Base-by-base conservation (phyloP, 2,329 filamentous ascomycete species). In the Pestalotiopsis sp. region DNA sequence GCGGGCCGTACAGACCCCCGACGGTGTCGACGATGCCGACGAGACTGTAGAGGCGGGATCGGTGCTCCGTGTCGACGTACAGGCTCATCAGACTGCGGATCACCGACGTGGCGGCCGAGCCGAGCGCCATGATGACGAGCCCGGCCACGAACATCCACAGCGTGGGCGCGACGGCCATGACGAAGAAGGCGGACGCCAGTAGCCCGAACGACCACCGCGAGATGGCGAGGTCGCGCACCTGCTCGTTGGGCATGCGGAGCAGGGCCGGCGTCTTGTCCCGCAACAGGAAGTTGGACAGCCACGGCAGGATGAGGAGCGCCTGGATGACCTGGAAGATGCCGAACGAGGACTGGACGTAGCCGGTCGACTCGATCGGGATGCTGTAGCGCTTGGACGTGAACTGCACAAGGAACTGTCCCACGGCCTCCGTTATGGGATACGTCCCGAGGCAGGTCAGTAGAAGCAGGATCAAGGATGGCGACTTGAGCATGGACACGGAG, bases 361-460 rank as follows among this genome's bases (percentile, higher is more conserved):
- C 78, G 11, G 75, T 77, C 56, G 75, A 69, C 23, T 71, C 68
- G 13, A 79, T 73, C 20, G 70, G 70, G 36, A 78, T 75, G 31
- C 64, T 57, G 68, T 78, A 79, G 3, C 78, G 72, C 69, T 75
- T 78, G 11, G 78, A 79, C 20, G 76, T 66, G 67, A 78, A 79
- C 64, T 77, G 76, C 7, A 73, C 73, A 71, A 79, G 70, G 69
- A 74, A 73, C 23, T 70, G 67, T 14, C 63, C 36, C 4, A 66
- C 59, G 9, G 63, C 63, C 14, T 20, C 20, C 12, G 66, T 7
- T 45, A 71, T 27, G 12, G 72, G 72, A 23, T 66, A 14, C 31
- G 64, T 49, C 49, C 57, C 64, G 17, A 70, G 41, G 45, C 64
- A 64, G 4, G 68, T 69, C 39, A 72, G 20, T n/a, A 74, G 64